These are phyloP conservation scores for Ustilago trichophora DNA, from an alignment of 1,284 basidiomycete genomes.

Conservation along the genomic window DNA sequence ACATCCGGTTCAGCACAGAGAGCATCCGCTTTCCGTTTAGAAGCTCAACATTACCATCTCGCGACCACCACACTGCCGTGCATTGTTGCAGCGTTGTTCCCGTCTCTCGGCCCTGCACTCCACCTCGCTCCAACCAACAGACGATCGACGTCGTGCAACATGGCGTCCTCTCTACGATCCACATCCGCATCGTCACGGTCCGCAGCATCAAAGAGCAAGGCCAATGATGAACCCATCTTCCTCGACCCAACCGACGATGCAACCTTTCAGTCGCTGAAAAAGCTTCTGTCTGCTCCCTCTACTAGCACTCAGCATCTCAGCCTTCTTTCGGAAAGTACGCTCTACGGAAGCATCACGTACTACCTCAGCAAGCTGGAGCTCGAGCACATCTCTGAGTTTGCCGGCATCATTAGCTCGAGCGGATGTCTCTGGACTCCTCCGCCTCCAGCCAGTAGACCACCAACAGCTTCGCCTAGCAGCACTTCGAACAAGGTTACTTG, in stretches of 20 bases:
- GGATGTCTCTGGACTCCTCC: constrained; percentile 56
- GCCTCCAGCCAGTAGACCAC: constrained; percentile 11
- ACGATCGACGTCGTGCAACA: background rate
- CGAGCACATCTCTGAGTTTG: constrained; percentile 52
- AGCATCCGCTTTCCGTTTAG: constrained; percentile 3
- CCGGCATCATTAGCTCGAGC: constrained; percentile 44
- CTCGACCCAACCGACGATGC: constrained; percentile 49
- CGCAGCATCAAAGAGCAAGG: constrained; percentile 4
- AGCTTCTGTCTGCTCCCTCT: constrained; percentile 54
- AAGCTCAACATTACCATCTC: no score
- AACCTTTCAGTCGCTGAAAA: constrained; percentile 55
- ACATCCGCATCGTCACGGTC: background rate
- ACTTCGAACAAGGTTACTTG: constrained; percentile 21
- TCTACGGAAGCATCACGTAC: constrained; percentile 60
- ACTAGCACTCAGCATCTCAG: constrained; percentile 56
- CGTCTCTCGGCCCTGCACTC: no score
- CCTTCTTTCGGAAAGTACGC: constrained; percentile 49
- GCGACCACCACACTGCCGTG: no score
- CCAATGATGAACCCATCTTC: constrained; percentile 28
- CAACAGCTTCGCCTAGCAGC: background rate
- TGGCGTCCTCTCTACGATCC: constrained; percentile 16
- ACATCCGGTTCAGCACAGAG: constrained; percentile 14
- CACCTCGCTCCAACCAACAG: no score
- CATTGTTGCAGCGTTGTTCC: no score
- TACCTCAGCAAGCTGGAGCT: constrained; percentile 56